Evolutionary conservation across 345 rosid species (phyloP).

Genomic region (Hibiscus syriacus): DNA sequence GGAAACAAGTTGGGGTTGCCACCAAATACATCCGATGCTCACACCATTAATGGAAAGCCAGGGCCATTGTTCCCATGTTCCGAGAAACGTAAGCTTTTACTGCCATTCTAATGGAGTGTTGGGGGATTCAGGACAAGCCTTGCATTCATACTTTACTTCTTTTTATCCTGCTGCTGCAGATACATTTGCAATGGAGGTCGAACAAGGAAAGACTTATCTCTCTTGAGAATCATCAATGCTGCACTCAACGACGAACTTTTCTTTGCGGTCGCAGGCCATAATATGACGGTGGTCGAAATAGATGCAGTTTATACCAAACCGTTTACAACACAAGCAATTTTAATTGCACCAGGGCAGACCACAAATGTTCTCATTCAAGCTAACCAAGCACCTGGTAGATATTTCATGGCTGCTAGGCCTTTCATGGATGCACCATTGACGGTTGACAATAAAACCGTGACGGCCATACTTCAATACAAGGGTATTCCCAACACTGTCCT

Average conservation of each 20-base stretch:
- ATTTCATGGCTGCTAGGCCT: constrained; percentile 53
- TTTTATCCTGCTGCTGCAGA: constrained; percentile 15
- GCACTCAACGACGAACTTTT: constrained; percentile 67
- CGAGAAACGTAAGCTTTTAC: constrained; percentile 25
- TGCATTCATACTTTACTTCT: not conserved
- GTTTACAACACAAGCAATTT: constrained; percentile 38
- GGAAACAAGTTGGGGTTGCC: constrained; percentile 51
- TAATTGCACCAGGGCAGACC: constrained; percentile 61
- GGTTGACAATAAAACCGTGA: constrained; percentile 49
- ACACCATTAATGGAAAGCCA: constrained; percentile 64
- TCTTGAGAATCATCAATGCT: constrained; percentile 53
- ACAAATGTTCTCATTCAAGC: constrained; percentile 57
- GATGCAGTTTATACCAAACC: constrained; percentile 60
- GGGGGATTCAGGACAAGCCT: not conserved
- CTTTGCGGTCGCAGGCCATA: constrained; percentile 53
- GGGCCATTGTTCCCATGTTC: constrained; percentile 46
- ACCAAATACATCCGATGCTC: constrained; percentile 65
- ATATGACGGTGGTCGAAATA: constrained; percentile 57
- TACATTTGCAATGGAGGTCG: constrained; percentile 35
- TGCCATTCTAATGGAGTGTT: not conserved
- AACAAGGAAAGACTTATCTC: constrained; percentile 44
- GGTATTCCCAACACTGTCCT: constrained; percentile 25
- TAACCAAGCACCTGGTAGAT: constrained; percentile 39
- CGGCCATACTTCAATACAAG: constrained; percentile 45
- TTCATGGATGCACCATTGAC: constrained; percentile 49